Evolutionary conservation across 441 rosid species (phyloP).

Genomic region (Pelargonium cotyledonis): DNA sequence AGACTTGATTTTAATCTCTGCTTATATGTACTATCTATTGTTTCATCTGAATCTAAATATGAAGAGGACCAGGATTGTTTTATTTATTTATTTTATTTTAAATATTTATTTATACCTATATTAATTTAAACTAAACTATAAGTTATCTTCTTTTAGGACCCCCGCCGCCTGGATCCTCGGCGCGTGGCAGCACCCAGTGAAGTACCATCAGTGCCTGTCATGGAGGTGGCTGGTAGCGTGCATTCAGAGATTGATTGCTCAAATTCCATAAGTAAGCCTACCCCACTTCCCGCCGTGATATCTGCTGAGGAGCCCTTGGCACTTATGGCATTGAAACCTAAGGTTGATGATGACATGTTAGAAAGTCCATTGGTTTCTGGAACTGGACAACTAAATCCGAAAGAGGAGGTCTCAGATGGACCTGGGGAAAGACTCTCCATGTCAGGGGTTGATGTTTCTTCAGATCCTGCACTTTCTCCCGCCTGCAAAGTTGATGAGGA

Average conservation of each 20-base stretch:
- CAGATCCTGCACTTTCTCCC: constrained; percentile 47
- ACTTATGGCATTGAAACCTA: constrained; percentile 31
- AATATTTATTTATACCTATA: neutral
- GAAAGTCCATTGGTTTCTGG: constrained; percentile 40
- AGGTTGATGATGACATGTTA: constrained; percentile 38
- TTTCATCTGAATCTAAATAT: neutral
- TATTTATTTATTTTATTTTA: neutral
- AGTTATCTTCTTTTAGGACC: constrained; percentile 60
- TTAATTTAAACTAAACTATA: constrained; percentile 25
- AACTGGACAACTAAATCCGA: constrained; percentile 37
- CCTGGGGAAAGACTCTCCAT: constrained; percentile 38
- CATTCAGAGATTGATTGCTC: constrained; percentile 52
- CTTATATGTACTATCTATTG: constrained; percentile 12
- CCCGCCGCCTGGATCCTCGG: constrained; percentile 97
- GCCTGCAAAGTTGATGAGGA: constrained; percentile 40
- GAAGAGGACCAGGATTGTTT: neutral
- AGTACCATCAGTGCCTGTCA: constrained; percentile 33
- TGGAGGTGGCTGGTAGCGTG: constrained; percentile 44
- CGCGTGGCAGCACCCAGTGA: constrained; percentile 47
- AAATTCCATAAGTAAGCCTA: constrained; percentile 41
- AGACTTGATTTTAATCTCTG: constrained; percentile 8
- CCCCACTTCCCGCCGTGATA: constrained; percentile 31
- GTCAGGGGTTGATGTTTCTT: constrained; percentile 40
- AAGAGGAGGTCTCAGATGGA: constrained; percentile 43
- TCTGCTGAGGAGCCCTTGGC: constrained; percentile 37